Evolutionary conservation across 805 yeast species (phyloP), one percentile per base, ranked within the genome.

Genomic region (Ogataea haglerorum): DNA sequence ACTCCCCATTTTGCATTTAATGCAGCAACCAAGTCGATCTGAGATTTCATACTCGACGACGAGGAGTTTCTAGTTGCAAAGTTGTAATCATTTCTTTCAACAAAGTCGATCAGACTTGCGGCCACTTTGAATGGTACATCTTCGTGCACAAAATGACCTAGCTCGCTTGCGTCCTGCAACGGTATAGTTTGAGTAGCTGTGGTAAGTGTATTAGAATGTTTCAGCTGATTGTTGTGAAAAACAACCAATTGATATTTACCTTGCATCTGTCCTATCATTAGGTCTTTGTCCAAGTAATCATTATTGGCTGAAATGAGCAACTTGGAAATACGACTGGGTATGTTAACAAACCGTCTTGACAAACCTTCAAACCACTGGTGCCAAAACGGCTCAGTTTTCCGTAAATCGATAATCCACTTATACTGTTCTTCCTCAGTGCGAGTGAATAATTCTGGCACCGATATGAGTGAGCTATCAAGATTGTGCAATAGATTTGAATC

Each of bases 191-290:
- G 48, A 1, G 63, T 53, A 9, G 54, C 53, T 7, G 63, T 53
- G 3, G 64, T 54, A 6, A 54, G 23, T 9, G 56, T 54, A 19
- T 47, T 42, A 10, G 40, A 39, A 27, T 46, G 28, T 12, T 48
- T 45, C 23, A 52, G 30, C 10, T 50, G 47, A 22, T 43, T 43
- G 27, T 56, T 50, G 36, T 73, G 78, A 58, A 88, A 82, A 4
- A 89, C 93, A 10, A 86, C 80, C 29, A 93, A 71, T 63, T 95
- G 99, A 61, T 84, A 93, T 58, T 80, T 82, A 2, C 99, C 99
- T 64, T 90, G 98, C 99, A 93, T 93, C 63, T 95, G 99, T 1
- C 97, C 99, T 37, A 93, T 80, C 61, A 90, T 88, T 34, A 93
- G 68, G 27, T 76, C 76, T 48, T 83, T 88, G 63, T 93, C 99